A percentile compares a stretch with the other conserved stretches of the same genome.
phyloP scores from a whole-genome alignment of 768 basidiomycete species.

The Candolleomyces eurysporus region DNA sequence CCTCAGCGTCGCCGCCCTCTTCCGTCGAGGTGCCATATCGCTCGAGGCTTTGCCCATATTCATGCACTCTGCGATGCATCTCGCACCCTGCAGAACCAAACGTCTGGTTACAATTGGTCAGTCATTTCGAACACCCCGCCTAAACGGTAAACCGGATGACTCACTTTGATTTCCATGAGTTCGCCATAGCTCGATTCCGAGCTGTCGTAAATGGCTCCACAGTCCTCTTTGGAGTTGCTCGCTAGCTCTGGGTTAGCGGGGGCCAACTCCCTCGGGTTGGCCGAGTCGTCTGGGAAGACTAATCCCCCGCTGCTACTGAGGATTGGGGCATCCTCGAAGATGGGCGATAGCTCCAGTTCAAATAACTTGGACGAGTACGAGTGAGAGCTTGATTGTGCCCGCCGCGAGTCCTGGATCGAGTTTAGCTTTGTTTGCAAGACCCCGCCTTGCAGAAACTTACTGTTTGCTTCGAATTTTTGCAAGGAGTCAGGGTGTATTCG shows the following conservation, averaged over 20 bases:
- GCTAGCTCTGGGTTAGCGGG: not conserved
- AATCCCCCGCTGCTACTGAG: not conserved
- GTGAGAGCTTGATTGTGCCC: not conserved
- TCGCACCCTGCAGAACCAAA: constrained; percentile 4
- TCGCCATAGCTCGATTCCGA: constrained; percentile 10
- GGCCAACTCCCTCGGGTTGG: not conserved
- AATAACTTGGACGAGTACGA: constrained; percentile 10
- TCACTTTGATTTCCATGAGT: constrained; percentile 5
- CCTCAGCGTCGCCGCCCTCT: not conserved
- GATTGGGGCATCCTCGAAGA: constrained; percentile 7
- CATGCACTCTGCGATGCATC: not conserved
- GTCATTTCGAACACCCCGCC: not conserved
- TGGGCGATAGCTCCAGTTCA: constrained; percentile 9
- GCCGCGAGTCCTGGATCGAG: not conserved
- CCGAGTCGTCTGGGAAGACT: not conserved
- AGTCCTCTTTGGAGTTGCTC: not conserved
- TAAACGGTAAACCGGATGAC: not conserved
- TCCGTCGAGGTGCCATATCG: not conserved
- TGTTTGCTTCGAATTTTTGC: not conserved
- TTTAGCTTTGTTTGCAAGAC: not conserved
- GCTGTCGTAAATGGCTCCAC: not conserved
- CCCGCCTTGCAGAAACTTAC: not conserved
- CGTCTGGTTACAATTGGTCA: not conserved
- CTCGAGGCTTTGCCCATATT: not conserved
- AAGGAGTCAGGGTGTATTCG: not conserved